These are phyloP conservation scores for Leccinum colubrinum DNA, from an alignment of 1,284 basidiomycete species.

Conservation along the genomic window DNA sequence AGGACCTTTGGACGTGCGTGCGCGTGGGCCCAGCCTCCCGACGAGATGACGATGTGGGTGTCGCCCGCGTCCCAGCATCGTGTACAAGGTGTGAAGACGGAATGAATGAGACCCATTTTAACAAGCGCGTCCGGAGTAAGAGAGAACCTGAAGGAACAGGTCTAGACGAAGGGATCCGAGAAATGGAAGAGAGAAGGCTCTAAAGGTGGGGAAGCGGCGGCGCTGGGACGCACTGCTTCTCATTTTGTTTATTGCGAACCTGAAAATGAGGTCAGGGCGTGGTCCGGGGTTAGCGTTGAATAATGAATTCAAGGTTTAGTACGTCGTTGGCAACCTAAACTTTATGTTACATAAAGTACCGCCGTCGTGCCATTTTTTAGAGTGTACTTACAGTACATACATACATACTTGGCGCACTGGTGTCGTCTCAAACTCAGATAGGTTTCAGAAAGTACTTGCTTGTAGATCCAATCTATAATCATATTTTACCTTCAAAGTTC, in stretches of 20 bases:
- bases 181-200: not conserved
- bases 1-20: constrained; percentile 39
- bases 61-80: constrained; percentile 29
- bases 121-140: not conserved
- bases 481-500: no score
- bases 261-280: not conserved
- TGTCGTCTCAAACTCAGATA: no score
- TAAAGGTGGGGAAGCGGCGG: constrained; percentile 2
- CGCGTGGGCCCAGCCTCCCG: constrained; percentile 24
- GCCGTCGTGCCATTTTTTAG: not conserved
- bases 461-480: no score
- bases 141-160: not conserved
- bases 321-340: not conserved
- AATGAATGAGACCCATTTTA: constrained; percentile 20
- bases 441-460: no score
- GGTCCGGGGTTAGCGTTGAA: not conserved
- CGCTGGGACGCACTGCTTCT: constrained; percentile 8
- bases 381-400: no score
- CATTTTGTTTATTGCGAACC: not conserved
- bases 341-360: not conserved
- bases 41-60: constrained; percentile 28
- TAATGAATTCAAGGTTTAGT: not conserved
- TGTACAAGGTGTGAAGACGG: constrained; percentile 16
- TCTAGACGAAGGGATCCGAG: not conserved
- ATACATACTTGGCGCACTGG: no score